Conservation (phyloP, 202 grass and related monocot species). For the Dendrocalamus latiflorus region DNA sequence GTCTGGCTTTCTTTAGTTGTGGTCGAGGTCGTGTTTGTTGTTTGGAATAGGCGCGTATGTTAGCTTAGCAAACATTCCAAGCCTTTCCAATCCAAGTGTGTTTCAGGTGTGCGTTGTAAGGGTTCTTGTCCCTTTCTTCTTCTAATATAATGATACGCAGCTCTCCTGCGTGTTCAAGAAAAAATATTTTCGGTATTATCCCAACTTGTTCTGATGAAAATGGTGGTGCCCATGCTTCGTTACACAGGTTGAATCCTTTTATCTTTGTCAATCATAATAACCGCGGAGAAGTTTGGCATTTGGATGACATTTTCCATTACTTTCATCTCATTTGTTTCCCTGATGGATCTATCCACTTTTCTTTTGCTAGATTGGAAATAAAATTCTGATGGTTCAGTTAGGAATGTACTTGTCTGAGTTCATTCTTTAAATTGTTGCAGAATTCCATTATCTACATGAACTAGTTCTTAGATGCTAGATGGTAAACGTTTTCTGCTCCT, state of each 20-base stretch:
- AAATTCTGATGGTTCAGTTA: neutral
- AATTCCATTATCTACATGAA: neutral
- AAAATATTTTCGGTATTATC: too few relatives aligned
- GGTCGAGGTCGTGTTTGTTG: too few relatives aligned
- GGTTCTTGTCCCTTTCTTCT: too few relatives aligned
- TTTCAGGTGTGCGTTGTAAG: too few relatives aligned
- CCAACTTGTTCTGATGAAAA: neutral
- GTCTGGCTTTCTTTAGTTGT: too few relatives aligned
- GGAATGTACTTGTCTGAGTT: neutral
- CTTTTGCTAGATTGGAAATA: neutral
- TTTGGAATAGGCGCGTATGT: too few relatives aligned
- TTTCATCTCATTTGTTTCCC: conserved; percentile 8
- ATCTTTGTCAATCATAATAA: neutral
- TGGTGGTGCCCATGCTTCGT: neutral
- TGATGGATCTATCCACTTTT: conserved; percentile 3
- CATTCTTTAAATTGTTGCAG: neutral
- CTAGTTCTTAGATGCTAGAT: neutral
- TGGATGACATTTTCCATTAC: neutral
- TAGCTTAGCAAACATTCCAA: too few relatives aligned
- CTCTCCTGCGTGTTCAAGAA: too few relatives aligned
- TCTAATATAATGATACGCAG: too few relatives aligned
- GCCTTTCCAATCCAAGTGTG: too few relatives aligned
- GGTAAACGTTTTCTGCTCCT: neutral
- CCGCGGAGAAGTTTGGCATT: neutral
- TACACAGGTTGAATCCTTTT: neutral